Evolutionary conservation across 2,329 filamentous ascomycete species (phyloP).

Genomic region (Xylaria sp.): DNA sequence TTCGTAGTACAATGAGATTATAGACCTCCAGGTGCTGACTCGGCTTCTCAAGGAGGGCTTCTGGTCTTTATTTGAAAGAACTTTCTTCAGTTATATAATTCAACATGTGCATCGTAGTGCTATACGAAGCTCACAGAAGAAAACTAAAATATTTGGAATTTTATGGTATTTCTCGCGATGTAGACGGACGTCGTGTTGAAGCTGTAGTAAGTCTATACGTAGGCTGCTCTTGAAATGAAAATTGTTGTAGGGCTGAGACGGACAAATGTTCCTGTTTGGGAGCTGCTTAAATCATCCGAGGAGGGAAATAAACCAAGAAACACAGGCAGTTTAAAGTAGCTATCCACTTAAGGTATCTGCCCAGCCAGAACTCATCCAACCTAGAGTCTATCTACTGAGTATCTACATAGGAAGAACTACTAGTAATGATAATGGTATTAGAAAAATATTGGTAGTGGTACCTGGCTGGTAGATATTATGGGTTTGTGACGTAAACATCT

Average conservation of each 20-base stretch:
- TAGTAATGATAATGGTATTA: not conserved
- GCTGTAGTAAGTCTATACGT: conserved; percentile 30
- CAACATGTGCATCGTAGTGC: not conserved
- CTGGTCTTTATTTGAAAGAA: not conserved
- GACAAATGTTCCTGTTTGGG: conserved; percentile 11
- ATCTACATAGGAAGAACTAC: too few relatives aligned
- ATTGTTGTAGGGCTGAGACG: conserved; percentile 7
- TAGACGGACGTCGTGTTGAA: not conserved
- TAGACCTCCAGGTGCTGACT: not conserved
- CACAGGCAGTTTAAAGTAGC: not conserved
- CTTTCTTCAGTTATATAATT: not conserved
- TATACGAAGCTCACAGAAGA: conserved; percentile 26
- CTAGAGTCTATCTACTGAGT: not conserved
- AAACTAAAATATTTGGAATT: conserved; percentile 26
- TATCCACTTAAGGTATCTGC: not conserved
- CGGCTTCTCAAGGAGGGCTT: not conserved
- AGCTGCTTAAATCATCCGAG: conserved; percentile 1
- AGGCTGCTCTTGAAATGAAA: conserved; percentile 10
- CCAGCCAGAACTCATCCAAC: not conserved
- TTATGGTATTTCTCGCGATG: not conserved
- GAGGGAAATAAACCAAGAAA: not conserved
- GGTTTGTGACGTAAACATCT: conserved; percentile 22
- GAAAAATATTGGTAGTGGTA: not conserved
- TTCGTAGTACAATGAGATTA: not conserved
- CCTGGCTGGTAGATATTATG: conserved; percentile 1